Evolutionary conservation across 768 basidiomycete genomes (phyloP).

Genomic region (Phanerochaete sordida): DNA sequence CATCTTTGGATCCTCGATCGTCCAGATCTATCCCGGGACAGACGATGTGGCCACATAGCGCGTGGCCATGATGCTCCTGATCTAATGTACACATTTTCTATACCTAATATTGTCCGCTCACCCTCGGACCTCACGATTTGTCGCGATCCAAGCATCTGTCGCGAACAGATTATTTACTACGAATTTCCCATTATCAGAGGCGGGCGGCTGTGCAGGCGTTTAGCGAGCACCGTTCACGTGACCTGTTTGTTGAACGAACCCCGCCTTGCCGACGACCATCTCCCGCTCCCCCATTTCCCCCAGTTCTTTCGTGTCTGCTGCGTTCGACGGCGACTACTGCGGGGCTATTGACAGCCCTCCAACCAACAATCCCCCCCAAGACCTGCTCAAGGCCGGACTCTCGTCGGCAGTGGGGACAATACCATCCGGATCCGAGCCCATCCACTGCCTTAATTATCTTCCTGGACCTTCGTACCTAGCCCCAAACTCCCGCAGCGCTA

Average conservation of each 20-base stretch:
- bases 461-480: constrained; percentile 10
- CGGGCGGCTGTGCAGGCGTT: background rate
- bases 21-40: no score
- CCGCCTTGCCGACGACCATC: background rate
- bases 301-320: background rate
- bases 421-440: no score
- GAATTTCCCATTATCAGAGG: no score
- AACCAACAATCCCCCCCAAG: background rate
- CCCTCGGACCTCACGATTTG: no score
- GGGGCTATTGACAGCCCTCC: background rate
- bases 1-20: no score
- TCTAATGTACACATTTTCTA: no score
- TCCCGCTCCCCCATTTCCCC: background rate
- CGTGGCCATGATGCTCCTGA: no score
- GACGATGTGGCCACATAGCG: no score
- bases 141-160: no score
- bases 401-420: background rate
- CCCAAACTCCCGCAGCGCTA: constrained; percentile 14
- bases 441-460: constrained; percentile 10
- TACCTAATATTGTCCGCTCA: no score
- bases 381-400: background rate
- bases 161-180: no score
- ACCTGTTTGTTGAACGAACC: background rate
- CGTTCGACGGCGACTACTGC: background rate
- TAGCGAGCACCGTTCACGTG: background rate